Evolutionary conservation across 2,329 filamentous ascomycete species (phyloP).

Genomic region (Penicillium expansum): DNA sequence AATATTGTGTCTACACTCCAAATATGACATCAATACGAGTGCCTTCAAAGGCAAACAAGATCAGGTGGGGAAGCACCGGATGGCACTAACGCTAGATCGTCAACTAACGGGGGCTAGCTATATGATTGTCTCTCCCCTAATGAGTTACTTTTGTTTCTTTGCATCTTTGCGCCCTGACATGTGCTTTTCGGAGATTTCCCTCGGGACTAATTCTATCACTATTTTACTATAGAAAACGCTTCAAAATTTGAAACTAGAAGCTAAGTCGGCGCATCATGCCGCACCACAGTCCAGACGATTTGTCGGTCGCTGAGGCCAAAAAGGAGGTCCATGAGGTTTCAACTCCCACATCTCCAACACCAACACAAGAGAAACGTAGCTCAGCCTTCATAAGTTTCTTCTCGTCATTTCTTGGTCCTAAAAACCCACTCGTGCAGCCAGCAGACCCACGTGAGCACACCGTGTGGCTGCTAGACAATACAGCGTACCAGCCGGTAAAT

Average conservation of each 20-base stretch:
- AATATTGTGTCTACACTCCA: neutral
- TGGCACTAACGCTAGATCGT: conserved; percentile 20
- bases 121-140: conserved; percentile 25
- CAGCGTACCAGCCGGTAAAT: conserved; percentile 61
- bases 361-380: conserved; percentile 13
- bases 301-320: conserved; percentile 8
- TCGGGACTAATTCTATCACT: neutral
- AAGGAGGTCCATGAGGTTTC: neutral
- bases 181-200: neutral
- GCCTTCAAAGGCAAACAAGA: neutral
- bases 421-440: conserved; percentile 59
- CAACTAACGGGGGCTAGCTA: conserved; percentile 12
- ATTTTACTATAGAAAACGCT: neutral
- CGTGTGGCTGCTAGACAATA: conserved; percentile 90
- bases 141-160: conserved; percentile 1
- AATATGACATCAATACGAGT: conserved; percentile 1
- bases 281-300: conserved; percentile 4
- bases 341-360: neutral
- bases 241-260: neutral
- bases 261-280: conserved; percentile 10
- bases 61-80: conserved; percentile 15
- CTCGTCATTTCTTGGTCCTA: conserved; percentile 35
- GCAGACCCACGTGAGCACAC: conserved; percentile 65
- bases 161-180: conserved; percentile 4
- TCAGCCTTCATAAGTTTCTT: conserved; percentile 24